These are phyloP conservation scores for Prototheca wickerhamii DNA, from an alignment of 163 green algal species.

Conservation along the genomic window DNA sequence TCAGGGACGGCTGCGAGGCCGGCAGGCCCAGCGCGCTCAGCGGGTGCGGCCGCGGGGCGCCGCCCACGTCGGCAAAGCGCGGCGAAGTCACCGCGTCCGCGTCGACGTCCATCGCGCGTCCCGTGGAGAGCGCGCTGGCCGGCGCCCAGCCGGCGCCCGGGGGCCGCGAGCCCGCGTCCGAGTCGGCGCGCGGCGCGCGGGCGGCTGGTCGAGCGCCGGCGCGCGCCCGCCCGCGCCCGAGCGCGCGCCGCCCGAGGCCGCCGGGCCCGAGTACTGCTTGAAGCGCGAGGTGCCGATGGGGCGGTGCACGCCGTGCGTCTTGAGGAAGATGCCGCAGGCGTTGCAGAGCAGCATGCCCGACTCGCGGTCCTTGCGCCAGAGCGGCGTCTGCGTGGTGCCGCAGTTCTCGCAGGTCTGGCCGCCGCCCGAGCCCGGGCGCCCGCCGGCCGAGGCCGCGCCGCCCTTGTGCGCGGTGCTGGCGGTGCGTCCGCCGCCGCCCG, in stretches of 20 bases:
- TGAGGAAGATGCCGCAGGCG: slow-evolving; percentile 46
- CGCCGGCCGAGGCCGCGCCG: background rate
- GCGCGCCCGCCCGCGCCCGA: background rate
- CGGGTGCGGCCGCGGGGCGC: background rate
- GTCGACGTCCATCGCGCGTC: background rate
- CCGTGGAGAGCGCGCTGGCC: background rate
- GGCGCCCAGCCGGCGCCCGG: background rate
- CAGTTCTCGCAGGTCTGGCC: slow-evolving; percentile 40
- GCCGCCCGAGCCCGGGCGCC: background rate
- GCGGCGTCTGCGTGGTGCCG: slow-evolving; percentile 39
- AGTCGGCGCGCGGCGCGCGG: background rate
- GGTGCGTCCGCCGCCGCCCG: background rate
- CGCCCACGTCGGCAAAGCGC: background rate
- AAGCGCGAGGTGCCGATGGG: slow-evolving; percentile 21
- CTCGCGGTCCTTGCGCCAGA: slow-evolving; percentile 52
- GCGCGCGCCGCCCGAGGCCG: background rate
- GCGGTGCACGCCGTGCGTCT: slow-evolving; percentile 36
- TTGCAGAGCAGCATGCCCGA: slow-evolving; percentile 42
- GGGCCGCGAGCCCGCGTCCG: background rate
- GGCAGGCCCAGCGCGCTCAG: background rate
- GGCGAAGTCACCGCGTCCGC: background rate
- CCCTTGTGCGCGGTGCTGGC: background rate
- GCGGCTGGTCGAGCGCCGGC: background rate
- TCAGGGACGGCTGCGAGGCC: background rate
- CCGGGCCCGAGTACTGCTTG: slow-evolving; percentile 14